phyloP scores from a whole-genome alignment of 306 rosid genomes.

The Dryas alaskensis region DNA sequence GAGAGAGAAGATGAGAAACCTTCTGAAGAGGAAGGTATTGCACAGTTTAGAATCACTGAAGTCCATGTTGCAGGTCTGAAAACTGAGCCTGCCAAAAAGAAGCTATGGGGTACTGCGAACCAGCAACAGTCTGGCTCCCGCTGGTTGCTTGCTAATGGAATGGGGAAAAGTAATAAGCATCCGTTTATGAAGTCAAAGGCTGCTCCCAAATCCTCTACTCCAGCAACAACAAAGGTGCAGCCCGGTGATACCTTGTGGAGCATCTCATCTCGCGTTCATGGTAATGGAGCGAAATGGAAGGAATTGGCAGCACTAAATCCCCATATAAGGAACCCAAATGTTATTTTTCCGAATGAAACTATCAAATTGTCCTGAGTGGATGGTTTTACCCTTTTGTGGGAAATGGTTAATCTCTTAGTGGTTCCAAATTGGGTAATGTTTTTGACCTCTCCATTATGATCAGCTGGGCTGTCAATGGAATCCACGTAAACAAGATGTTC shows the following conservation, averaged over 20 bases:
- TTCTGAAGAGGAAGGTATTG: conserved; percentile 51
- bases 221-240: conserved; percentile 50
- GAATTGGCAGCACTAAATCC: conserved; percentile 61
- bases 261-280: conserved; percentile 64
- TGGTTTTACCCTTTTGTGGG: conserved; percentile 1
- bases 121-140: conserved; percentile 84
- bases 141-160: conserved; percentile 89
- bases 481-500: not conserved
- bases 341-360: conserved; percentile 51
- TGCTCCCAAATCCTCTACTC: conserved; percentile 39
- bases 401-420: conserved; percentile 1
- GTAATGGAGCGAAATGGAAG: conserved; percentile 62
- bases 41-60: conserved; percentile 72
- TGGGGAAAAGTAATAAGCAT: conserved; percentile 68
- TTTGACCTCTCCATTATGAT: not conserved
- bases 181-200: conserved; percentile 54
- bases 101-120: conserved; percentile 53
- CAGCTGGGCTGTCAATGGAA: not conserved
- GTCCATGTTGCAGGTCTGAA: conserved; percentile 79
- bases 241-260: conserved; percentile 83
- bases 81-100: conserved; percentile 47
- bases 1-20: conserved; percentile 39
- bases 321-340: conserved; percentile 66
- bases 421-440: not conserved
- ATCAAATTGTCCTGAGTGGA: conserved; percentile 44